phyloP scores from a whole-genome alignment of 2,329 filamentous ascomycete species.

The Aspergillus cejpii region DNA sequence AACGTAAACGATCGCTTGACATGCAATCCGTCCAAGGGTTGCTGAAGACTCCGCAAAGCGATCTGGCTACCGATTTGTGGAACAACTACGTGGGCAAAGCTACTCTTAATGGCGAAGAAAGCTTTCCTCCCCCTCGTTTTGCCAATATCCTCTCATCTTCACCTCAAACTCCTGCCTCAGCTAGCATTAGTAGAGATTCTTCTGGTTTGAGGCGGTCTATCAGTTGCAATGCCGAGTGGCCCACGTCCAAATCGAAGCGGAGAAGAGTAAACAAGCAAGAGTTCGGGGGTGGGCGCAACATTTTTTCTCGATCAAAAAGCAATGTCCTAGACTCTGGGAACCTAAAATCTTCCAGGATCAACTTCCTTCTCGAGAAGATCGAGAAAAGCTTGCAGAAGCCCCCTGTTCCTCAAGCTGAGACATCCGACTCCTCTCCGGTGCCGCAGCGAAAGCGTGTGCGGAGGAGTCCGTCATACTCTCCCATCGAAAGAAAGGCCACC shows the following conservation, averaged over 20 bases:
- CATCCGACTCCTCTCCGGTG: conserved; percentile 42
- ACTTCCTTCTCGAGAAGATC: conserved; percentile 61
- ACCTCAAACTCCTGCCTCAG: conserved; percentile 56
- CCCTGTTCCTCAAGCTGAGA: conserved; percentile 23
- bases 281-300: conserved; percentile 42
- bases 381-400: conserved; percentile 44
- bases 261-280: conserved; percentile 51
- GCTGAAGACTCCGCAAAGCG: conserved; percentile 60
- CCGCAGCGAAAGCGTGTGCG: conserved; percentile 30
- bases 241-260: conserved; percentile 55
- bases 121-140: conserved; percentile 51
- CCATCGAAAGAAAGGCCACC: conserved; percentile 17
- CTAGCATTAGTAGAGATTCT: conserved; percentile 38
- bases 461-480: conserved; percentile 30
- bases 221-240: conserved; percentile 65
- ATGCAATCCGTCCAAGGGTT: conserved; percentile 53
- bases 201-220: conserved; percentile 56
- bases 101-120: conserved; percentile 40
- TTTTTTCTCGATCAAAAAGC: conserved; percentile 39
- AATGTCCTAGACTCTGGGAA: conserved; percentile 36
- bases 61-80: conserved; percentile 70
- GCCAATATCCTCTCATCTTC: conserved; percentile 64
- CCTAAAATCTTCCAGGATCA: conserved; percentile 43
- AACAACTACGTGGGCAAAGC: conserved; percentile 61
- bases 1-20: conserved; percentile 46